A percentile compares a stretch with the other conserved stretches of the same genome.
These are phyloP conservation scores for Phoenix roebelenii DNA, from an alignment of 176 grass and related monocot species.

Conservation along the genomic window DNA sequence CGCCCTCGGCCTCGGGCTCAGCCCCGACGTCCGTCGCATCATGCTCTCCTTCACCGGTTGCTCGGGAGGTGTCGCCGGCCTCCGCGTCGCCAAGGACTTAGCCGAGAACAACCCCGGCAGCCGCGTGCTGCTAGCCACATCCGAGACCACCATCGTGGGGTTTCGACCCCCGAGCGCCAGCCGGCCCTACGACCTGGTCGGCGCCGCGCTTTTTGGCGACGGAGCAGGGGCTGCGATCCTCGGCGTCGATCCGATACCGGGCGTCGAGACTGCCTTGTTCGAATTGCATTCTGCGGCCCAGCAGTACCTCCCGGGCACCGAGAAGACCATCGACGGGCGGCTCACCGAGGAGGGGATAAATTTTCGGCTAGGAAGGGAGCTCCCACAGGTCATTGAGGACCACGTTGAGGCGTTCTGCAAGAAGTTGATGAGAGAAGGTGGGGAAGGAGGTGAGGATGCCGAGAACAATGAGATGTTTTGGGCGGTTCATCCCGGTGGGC, in stretches of 20 bases:
- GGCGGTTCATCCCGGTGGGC: conserved; percentile 73
- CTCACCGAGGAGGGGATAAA: conserved; percentile 78
- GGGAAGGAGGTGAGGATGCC: neutral
- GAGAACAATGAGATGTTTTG: conserved; percentile 59
- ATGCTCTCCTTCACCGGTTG: conserved; percentile 77
- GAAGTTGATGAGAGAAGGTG: conserved; percentile 48
- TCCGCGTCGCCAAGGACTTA: conserved; percentile 67
- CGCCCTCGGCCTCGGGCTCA: conserved; percentile 48
- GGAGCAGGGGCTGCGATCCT: conserved; percentile 52
- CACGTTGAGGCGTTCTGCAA: conserved; percentile 58
- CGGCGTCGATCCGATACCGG: conserved; percentile 25
- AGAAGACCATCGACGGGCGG: conserved; percentile 55
- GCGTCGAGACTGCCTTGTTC: conserved; percentile 42
- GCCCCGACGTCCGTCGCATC: conserved; percentile 56
- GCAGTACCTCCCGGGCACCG: conserved; percentile 50
- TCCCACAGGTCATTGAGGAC: conserved; percentile 59
- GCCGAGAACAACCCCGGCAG: conserved; percentile 44
- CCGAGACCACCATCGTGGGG: conserved; percentile 64
- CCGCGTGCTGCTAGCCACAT: conserved; percentile 62
- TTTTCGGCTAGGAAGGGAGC: conserved; percentile 66
- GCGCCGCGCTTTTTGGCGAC: conserved; percentile 73
- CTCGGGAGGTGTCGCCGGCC: conserved; percentile 59
- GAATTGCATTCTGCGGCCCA: conserved; percentile 50
- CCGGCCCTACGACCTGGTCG: conserved; percentile 75
- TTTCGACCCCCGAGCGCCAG: conserved; percentile 60